Conservation (phyloP, 108 stramenopile genomes). For the Epithemia pelagica region DNA sequence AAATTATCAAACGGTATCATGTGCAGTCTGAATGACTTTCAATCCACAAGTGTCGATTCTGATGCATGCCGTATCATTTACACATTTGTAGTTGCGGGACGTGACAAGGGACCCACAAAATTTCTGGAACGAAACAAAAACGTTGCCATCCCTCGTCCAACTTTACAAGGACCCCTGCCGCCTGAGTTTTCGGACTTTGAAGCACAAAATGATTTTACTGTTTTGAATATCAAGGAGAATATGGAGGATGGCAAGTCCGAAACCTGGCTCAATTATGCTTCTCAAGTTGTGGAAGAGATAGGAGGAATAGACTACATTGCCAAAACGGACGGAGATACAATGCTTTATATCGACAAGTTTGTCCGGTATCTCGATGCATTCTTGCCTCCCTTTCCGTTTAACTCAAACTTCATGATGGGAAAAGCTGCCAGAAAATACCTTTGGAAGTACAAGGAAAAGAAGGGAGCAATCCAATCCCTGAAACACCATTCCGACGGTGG, state of each 20-base stretch:
- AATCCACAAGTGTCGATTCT: slow-evolving; percentile 18
- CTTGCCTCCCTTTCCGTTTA: slow-evolving; percentile 15
- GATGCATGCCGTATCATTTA: slow-evolving; percentile 22
- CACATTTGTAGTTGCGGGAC: slow-evolving; percentile 30
- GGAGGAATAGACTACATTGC: slow-evolving; percentile 32
- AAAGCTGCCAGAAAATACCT: neutral
- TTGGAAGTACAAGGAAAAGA: too few species aligned
- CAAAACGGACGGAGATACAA: slow-evolving; percentile 31
- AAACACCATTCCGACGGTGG: too few species aligned
- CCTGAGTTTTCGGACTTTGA: too few species aligned
- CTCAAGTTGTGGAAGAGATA: slow-evolving; percentile 12
- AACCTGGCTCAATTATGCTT: slow-evolving; percentile 32
- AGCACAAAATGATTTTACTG: slow-evolving; percentile 16
- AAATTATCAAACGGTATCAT: too few species aligned
- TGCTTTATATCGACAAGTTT: slow-evolving; percentile 24
- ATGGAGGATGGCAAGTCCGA: slow-evolving; percentile 36
- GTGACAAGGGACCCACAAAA: slow-evolving; percentile 18
- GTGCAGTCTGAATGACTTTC: too few species aligned
- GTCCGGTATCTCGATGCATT: slow-evolving; percentile 11
- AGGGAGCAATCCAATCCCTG: too few species aligned
- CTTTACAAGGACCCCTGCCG: too few species aligned
- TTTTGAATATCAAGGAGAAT: slow-evolving; percentile 34
- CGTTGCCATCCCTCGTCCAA: too few species aligned
- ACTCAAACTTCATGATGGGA: slow-evolving; percentile 4
- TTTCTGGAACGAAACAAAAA: too few species aligned